phyloP scores from a whole-genome alignment of 495 filamentous ascomycete species.

The Lophium mytilinum region DNA sequence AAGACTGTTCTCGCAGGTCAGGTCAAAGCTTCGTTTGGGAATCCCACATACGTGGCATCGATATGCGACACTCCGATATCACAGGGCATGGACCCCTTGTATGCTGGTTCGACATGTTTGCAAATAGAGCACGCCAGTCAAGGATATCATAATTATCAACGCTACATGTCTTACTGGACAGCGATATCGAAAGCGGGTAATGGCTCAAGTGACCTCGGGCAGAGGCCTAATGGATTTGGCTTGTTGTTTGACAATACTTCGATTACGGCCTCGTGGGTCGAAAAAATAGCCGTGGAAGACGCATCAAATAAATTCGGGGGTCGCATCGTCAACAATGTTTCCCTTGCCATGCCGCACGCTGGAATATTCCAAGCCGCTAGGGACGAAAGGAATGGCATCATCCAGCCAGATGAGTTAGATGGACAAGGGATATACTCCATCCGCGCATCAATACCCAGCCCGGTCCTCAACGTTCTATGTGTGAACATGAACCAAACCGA shows the following conservation, averaged over 20 bases:
- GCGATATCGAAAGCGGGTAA: conserved; percentile 32
- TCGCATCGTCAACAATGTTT: conserved; percentile 62
- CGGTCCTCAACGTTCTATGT: conserved; percentile 62
- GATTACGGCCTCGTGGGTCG: conserved; percentile 53
- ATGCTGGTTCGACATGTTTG: conserved; percentile 49
- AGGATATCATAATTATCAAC: conserved; percentile 47
- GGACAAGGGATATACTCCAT: conserved; percentile 60
- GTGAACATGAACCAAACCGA: conserved; percentile 51
- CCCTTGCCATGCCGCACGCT: conserved; percentile 63
- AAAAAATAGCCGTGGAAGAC: conserved; percentile 38
- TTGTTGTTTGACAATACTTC: conserved; percentile 60
- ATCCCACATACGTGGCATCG: conserved; percentile 42
- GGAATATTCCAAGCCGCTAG: conserved; percentile 54
- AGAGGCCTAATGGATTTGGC: conserved; percentile 46
- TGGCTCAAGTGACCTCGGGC: conserved; percentile 31
- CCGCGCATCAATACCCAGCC: conserved; percentile 55
- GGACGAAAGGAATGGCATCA: conserved; percentile 51
- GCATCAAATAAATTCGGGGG: conserved; percentile 37
- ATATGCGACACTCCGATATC: conserved; percentile 55
- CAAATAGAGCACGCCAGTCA: conserved; percentile 56
- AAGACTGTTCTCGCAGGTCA: conserved; percentile 41
- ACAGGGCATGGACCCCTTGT: conserved; percentile 26
- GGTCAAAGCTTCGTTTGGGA: conserved; percentile 52
- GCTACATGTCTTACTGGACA: conserved; percentile 44
- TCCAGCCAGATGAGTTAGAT: conserved; percentile 55